Evolutionary conservation across 1,284 basidiomycete genomes (phyloP).

Genomic region (Cryptococcus sp.): DNA sequence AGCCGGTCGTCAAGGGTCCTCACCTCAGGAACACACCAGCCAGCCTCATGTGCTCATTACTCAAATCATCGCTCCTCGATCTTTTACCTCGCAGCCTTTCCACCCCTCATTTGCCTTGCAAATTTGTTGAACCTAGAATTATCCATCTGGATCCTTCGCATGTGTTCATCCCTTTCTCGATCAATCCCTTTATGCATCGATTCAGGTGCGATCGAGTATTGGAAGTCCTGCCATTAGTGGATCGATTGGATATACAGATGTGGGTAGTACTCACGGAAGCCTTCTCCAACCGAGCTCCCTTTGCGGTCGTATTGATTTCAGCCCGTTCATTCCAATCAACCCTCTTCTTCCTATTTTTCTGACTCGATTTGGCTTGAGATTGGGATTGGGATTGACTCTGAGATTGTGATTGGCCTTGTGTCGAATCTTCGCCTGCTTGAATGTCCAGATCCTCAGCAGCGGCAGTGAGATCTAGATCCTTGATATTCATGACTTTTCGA

Average conservation of each 20-base stretch:
- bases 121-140: constrained; percentile 46
- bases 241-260: not conserved
- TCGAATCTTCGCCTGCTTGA: constrained; percentile 8
- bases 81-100: not conserved
- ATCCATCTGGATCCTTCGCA: constrained; percentile 39
- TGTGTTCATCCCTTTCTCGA: constrained; percentile 32
- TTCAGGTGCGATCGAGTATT: constrained; percentile 42
- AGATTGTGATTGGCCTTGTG: constrained; percentile 11
- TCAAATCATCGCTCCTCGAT: no score
- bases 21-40: no score
- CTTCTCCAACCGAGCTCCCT: constrained; percentile 34
- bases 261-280: constrained; percentile 29
- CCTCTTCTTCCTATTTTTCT: constrained; percentile 19
- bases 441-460: not conserved
- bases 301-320: constrained; percentile 34
- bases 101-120: constrained; percentile 36
- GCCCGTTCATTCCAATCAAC: constrained; percentile 36
- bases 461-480: not conserved
- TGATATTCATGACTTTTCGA: not conserved
- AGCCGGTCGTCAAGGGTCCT: no score
- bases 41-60: no score
- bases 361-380: not conserved
- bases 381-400: constrained; percentile 9
- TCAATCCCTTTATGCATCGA: constrained; percentile 24
- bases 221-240: constrained; percentile 30